A percentile compares a stretch with the other conserved stretches of the same genome.
Conservation (phyloP, 192 early-diverging fungal genomes). For the Coemansia furcata region DNA sequence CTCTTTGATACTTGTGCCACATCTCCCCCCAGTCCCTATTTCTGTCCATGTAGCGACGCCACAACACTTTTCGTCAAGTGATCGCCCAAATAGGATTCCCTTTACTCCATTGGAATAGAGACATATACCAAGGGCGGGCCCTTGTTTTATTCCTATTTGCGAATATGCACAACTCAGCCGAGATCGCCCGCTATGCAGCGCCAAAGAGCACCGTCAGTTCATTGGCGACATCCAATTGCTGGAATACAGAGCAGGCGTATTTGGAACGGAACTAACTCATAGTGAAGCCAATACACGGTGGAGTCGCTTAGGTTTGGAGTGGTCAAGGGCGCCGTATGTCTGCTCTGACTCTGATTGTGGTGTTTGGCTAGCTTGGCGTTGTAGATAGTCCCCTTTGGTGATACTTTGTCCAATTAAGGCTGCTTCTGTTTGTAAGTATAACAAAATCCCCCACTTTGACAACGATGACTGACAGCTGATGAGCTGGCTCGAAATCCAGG, state of each 20-base stretch:
- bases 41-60: neutral
- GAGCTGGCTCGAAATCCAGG: too few relatives aligned
- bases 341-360: too few relatives aligned
- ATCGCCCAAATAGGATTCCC: neutral
- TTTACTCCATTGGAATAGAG: neutral
- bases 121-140: neutral
- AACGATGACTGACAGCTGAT: too few relatives aligned
- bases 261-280: neutral
- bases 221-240: neutral
- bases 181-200: neutral
- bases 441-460: too few relatives aligned
- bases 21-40: neutral
- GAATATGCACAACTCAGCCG: neutral
- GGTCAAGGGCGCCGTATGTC: too few relatives aligned
- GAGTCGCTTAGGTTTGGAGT: too few relatives aligned
- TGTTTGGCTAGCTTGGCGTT: too few relatives aligned
- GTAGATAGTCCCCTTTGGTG: too few relatives aligned
- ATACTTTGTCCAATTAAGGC: too few relatives aligned
- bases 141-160: neutral
- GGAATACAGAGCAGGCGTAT: neutral
- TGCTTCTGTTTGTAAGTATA: too few relatives aligned
- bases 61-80: neutral
- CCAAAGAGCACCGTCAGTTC: neutral
- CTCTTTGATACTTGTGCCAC: neutral
- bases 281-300: constrained; percentile 19